Conservation (phyloP, 257 asterid genomes). For the Jaltomata sinuosa region DNA sequence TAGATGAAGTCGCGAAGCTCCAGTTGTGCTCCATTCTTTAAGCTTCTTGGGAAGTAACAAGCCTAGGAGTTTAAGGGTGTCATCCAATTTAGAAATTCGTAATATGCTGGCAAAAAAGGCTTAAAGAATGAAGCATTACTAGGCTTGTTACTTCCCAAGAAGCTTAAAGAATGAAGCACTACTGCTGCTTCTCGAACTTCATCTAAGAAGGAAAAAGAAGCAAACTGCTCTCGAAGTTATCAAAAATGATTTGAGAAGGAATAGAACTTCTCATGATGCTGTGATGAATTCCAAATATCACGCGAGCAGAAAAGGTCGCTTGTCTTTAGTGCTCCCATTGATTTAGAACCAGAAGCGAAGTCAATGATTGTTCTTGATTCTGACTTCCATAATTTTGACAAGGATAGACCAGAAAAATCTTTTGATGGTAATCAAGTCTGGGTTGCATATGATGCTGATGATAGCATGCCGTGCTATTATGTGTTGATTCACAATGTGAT, state of each 20-base stretch:
- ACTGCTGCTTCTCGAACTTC: slow-evolving; percentile 9
- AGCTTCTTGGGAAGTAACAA: slow-evolving; percentile 12
- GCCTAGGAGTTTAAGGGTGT: slow-evolving; percentile 15
- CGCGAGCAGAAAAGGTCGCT: slow-evolving; percentile 7
- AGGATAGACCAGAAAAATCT: slow-evolving; percentile 36
- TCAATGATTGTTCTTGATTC: slow-evolving; percentile 53
- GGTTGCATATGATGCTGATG: slow-evolving; percentile 59
- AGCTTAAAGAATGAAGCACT: slow-evolving; percentile 18
- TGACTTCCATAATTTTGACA: slow-evolving; percentile 50
- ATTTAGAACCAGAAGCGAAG: no score
- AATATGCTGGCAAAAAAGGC: slow-evolving; percentile 33
- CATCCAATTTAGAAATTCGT: slow-evolving; percentile 15
- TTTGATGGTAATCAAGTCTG: slow-evolving; percentile 48
- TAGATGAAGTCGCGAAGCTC: slow-evolving; percentile 8
- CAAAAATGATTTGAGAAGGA: neutral
- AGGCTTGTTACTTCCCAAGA: no score
- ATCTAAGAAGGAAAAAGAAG: neutral
- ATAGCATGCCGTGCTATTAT: slow-evolving; percentile 69
- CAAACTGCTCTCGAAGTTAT: neutral
- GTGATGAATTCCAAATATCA: neutral
- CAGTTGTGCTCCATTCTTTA: slow-evolving; percentile 13
- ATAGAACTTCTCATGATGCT: neutral
- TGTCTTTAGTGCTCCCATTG: no score
- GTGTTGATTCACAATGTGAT: slow-evolving; percentile 31
- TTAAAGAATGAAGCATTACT: slow-evolving; percentile 22